Percentiles rank a stretch among this genome's conserved stretches.
Evolutionary conservation across 2,329 filamentous ascomycete genomes (phyloP).

Genomic region (Fusarium compactum): DNA sequence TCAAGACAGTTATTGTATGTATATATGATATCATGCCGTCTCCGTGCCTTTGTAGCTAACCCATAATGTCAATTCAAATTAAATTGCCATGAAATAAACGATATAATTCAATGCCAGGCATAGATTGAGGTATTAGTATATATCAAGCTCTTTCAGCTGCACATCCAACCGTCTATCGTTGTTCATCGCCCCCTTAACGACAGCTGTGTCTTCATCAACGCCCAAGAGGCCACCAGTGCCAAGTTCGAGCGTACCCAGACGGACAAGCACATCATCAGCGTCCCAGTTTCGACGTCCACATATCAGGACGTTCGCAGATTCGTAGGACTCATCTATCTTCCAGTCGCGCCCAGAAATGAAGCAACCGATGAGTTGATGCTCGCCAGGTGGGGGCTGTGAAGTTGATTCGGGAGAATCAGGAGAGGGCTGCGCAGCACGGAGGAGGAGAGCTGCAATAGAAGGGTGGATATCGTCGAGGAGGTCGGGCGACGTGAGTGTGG

Average conservation of each 20-base stretch:
- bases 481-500: conserved; percentile 41
- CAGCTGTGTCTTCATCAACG: conserved; percentile 42
- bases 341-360: conserved; percentile 51
- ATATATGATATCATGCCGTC: conserved; percentile 19
- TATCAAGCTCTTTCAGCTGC: conserved; percentile 50
- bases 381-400: conserved; percentile 40
- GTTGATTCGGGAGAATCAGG: conserved; percentile 26
- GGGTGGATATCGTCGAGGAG: conserved; percentile 38
- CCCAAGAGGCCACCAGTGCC: conserved; percentile 45
- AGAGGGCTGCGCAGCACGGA: conserved; percentile 33
- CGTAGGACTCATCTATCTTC: conserved; percentile 44
- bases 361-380: conserved; percentile 46
- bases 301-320: conserved; percentile 49
- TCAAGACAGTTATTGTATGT: conserved; percentile 35
- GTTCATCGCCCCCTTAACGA: conserved; percentile 47
- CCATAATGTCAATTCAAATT: conserved; percentile 7
- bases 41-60: not conserved
- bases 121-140: conserved; percentile 47
- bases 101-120: not conserved
- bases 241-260: conserved; percentile 50
- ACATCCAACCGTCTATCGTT: conserved; percentile 48
- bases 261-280: conserved; percentile 46
- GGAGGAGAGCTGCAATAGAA: conserved; percentile 39
- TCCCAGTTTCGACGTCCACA: conserved; percentile 48
- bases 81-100: conserved; percentile 1